Conservation (phyloP, 2,329 filamentous ascomycete genomes). For the Cercospora canescens region DNA sequence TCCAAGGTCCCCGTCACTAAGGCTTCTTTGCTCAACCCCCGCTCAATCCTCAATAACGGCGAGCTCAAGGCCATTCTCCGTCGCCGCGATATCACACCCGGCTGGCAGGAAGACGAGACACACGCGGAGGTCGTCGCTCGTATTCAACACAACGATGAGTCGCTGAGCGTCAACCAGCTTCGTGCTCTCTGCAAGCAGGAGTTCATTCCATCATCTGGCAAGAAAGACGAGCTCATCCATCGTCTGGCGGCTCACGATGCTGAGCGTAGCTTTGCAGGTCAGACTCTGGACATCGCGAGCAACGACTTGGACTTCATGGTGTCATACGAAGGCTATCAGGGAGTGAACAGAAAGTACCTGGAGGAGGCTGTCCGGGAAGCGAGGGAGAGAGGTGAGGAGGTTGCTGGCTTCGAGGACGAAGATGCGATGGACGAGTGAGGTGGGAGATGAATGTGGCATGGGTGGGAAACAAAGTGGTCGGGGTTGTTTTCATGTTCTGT, state of each 20-base stretch:
- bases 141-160: slow-evolving; percentile 24
- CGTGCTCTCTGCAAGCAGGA: slow-evolving; percentile 19
- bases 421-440: neutral
- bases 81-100: slow-evolving; percentile 25
- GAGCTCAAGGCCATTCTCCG: slow-evolving; percentile 31
- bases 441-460: neutral
- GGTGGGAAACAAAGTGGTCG: neutral
- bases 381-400: neutral
- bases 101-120: slow-evolving; percentile 21
- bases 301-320: slow-evolving; percentile 26
- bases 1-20: slow-evolving; percentile 21
- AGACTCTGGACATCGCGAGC: slow-evolving; percentile 8
- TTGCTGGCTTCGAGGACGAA: slow-evolving; percentile 1
- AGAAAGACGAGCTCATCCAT: slow-evolving; percentile 27
- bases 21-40: slow-evolving; percentile 30
- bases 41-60: slow-evolving; percentile 27
- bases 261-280: slow-evolving; percentile 17
- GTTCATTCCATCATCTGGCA: slow-evolving; percentile 23
- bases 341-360: neutral
- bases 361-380: slow-evolving; percentile 7
- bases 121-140: slow-evolving; percentile 34
- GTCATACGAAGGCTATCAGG: slow-evolving; percentile 25
- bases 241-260: slow-evolving; percentile 33
- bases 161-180: slow-evolving; percentile 20
- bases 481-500: neutral